These are phyloP conservation scores for Claviceps paspali DNA, from an alignment of 2,329 filamentous ascomycete genomes.

Conservation along the genomic window DNA sequence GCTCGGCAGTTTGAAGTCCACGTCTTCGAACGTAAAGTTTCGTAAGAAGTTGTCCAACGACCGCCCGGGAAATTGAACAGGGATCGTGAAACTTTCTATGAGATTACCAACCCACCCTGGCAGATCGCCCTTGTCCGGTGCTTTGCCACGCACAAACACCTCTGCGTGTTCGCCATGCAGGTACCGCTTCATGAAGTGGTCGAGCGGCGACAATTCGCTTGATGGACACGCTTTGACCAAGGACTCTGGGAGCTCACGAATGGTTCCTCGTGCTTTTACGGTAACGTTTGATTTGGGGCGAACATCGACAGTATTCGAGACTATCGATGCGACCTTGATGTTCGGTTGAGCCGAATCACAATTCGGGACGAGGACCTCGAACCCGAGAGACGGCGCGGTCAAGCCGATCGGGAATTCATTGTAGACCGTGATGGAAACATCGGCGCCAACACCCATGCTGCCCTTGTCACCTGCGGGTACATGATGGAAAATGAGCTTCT, in stretches of 20 bases:
- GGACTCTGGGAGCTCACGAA: slow-evolving; percentile 57
- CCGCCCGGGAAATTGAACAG: slow-evolving; percentile 69
- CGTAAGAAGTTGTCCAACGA: slow-evolving; percentile 71
- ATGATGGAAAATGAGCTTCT: slow-evolving; percentile 66
- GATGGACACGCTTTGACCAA: slow-evolving; percentile 62
- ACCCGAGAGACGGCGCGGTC: slow-evolving; percentile 62
- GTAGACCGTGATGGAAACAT: slow-evolving; percentile 55
- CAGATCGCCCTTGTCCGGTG: slow-evolving; percentile 47
- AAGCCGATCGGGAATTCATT: slow-evolving; percentile 71
- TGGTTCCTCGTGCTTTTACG: slow-evolving; percentile 54
- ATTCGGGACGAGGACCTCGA: slow-evolving; percentile 72
- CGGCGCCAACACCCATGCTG: slow-evolving; percentile 58
- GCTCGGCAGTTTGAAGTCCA: slow-evolving; percentile 73
- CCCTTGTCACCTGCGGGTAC: slow-evolving; percentile 33
- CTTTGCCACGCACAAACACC: slow-evolving; percentile 70
- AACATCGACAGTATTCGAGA: slow-evolving; percentile 51
- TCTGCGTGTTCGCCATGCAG: slow-evolving; percentile 65
- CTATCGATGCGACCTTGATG: slow-evolving; percentile 65
- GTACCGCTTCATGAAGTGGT: slow-evolving; percentile 66
- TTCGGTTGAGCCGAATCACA: slow-evolving; percentile 57
- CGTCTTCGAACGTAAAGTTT: slow-evolving; percentile 74
- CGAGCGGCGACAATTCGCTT: slow-evolving; percentile 66
- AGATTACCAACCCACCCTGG: slow-evolving; percentile 74
- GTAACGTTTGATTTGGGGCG: slow-evolving; percentile 51
- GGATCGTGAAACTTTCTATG: slow-evolving; percentile 66